Evolutionary conservation across 768 basidiomycete species (phyloP).

Genomic region (Phanerochaete carnosa): DNA sequence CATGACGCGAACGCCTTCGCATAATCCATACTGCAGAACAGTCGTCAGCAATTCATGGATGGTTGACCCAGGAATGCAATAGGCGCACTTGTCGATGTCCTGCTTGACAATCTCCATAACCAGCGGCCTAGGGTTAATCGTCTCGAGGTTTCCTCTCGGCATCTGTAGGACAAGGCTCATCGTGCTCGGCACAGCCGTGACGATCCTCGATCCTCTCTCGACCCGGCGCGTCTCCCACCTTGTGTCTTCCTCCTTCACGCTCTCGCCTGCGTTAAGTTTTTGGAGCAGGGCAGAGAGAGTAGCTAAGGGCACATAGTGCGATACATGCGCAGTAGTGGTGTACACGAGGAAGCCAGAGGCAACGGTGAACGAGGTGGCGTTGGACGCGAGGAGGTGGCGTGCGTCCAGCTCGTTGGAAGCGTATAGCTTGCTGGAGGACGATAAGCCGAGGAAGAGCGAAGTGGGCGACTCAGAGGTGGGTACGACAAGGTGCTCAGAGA

Average conservation of each 20-base stretch:
- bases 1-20: slow-evolving; percentile 88
- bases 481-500: slow-evolving; percentile 30
- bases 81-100: slow-evolving; percentile 69
- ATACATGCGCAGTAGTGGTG: slow-evolving; percentile 80
- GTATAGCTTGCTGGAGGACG: slow-evolving; percentile 63
- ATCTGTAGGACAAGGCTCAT: slow-evolving; percentile 95
- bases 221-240: slow-evolving; percentile 72
- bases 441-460: slow-evolving; percentile 58
- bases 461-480: slow-evolving; percentile 15
- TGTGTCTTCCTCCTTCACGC: background rate
- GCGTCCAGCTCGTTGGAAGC: slow-evolving; percentile 33
- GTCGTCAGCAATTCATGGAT: background rate
- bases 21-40: slow-evolving; percentile 58
- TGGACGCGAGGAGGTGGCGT: slow-evolving; percentile 40
- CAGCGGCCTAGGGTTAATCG: slow-evolving; percentile 87
- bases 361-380: slow-evolving; percentile 69
- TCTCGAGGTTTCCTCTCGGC: slow-evolving; percentile 97
- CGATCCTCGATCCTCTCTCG: slow-evolving; percentile 88
- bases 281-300: slow-evolving; percentile 22
- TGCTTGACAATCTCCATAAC: slow-evolving; percentile 81
- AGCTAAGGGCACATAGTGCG: slow-evolving; percentile 63
- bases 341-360: slow-evolving; percentile 79
- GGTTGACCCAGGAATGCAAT: background rate
- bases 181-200: slow-evolving; percentile 79
- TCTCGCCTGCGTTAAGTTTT: background rate